These are phyloP conservation scores for Sclerotinia nivalis DNA, from an alignment of 2,329 filamentous ascomycete genomes.

Conservation along the genomic window DNA sequence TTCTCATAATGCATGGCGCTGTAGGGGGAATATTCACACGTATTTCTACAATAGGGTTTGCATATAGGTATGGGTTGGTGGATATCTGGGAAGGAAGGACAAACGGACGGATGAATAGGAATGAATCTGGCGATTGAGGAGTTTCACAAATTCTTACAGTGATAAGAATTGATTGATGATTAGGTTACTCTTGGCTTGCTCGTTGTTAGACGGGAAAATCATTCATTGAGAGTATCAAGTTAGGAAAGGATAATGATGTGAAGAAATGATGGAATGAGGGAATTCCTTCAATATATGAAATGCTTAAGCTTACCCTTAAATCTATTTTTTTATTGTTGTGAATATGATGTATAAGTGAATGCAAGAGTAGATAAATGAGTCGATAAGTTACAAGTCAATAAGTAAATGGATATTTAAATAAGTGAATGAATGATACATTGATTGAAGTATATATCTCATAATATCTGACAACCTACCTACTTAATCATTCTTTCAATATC, in stretches of 20 bases:
- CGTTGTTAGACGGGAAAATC: neutral
- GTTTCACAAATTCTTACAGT: neutral
- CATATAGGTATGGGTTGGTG: conserved; percentile 8
- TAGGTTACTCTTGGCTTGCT: neutral
- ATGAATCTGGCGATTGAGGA: neutral
- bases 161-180: neutral
- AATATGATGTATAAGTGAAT: neutral
- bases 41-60: conserved; percentile 4
- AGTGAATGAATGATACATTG: no score
- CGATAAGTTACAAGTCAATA: no score
- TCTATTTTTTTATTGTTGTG: neutral
- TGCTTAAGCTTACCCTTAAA: neutral
- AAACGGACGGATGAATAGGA: neutral
- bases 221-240: neutral
- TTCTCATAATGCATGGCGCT: conserved; percentile 14
- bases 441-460: no score
- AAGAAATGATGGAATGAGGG: neutral
- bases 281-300: conserved; percentile 7
- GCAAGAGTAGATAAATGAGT: neutral
- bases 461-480: no score
- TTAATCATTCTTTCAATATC: no score
- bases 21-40: conserved; percentile 1
- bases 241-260: neutral
- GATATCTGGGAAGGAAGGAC: conserved; percentile 1
- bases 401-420: no score